Evolutionary conservation across 148 eudicot genomes (phyloP), one percentile per base, ranked within the genome.

Genomic region (Polygonum maritimum): DNA sequence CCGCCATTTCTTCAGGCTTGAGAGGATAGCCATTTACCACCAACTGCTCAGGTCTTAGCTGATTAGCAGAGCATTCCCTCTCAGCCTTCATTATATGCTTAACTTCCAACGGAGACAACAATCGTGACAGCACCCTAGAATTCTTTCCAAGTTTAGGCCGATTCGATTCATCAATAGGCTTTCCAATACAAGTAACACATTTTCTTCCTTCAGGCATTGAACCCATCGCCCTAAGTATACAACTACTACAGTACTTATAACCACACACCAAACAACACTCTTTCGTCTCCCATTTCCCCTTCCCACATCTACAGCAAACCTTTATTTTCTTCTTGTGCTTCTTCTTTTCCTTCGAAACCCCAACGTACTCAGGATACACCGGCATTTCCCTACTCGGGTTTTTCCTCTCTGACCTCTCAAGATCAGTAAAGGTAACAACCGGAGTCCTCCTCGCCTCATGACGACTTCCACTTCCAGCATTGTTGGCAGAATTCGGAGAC

Each of bases 171-270:
- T 89, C 94, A 76, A 95, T 92, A 7, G 94, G 87, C 75, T 92
- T 90, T 16, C 96, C 83, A 48, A 95, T 92, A 82, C 99, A 95
- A 70, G 96, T 87, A 76, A 95, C 99, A 84, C 99, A 95, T 79
- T 95, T 95, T 47, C 99, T 92, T 69, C 99, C 99, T 77, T 95
- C 99, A 3, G 99, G 99, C 99, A 95, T 95, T 1, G 99, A 92
- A 14, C 99, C 99, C 99, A 95, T 95, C 3, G 96, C 96, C 77
- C 99, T 87, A 76, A 95, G 97, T 81, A 95, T 93, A 63, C 99
- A 95, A 78, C 83, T 95, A 78, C 96, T 83, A 74, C 99, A 95
- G 67, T 87, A 95, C 78, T 87, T 92, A 11, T 91, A 88, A 79
- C 89, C 97, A 82, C 99, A 95, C 65, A 89, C 97, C 18, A 95